Evolutionary conservation across 192 early-diverging fungal species (phyloP).

Genomic region (Mortierella antarctica): DNA sequence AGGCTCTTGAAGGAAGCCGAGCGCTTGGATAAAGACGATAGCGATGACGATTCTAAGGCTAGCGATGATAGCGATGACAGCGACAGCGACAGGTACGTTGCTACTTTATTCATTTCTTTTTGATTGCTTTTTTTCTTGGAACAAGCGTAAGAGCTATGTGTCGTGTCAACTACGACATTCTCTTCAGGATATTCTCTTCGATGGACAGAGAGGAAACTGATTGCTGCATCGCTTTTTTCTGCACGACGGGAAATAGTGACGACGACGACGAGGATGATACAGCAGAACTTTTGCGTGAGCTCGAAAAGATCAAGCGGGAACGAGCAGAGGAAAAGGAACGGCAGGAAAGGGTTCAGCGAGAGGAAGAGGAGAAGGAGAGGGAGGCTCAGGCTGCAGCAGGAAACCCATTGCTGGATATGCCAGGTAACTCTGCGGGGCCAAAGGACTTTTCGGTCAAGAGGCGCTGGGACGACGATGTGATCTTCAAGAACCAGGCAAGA

Average conservation of each 20-base stretch:
- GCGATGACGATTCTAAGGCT: constrained; percentile 63
- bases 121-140: neutral
- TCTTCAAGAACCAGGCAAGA: constrained; percentile 96
- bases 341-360: constrained; percentile 61
- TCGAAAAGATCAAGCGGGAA: constrained; percentile 94
- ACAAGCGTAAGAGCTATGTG: neutral
- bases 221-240: constrained; percentile 3
- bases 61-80: constrained; percentile 62
- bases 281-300: constrained; percentile 81
- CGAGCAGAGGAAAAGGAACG: constrained; percentile 91
- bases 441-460: constrained; percentile 87
- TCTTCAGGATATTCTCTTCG: neutral
- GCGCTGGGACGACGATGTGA: constrained; percentile 98
- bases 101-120: neutral
- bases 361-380: constrained; percentile 66
- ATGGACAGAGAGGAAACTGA: neutral
- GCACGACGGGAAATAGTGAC: constrained; percentile 53
- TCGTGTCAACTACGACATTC: neutral
- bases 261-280: constrained; percentile 93
- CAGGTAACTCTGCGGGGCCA: constrained; percentile 23
- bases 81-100: constrained; percentile 45
- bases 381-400: constrained; percentile 75
- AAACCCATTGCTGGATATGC: constrained; percentile 85
- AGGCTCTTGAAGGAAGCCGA: constrained; percentile 60
- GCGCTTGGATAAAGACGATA: constrained; percentile 67